Evolutionary conservation across 495 filamentous ascomycete species (phyloP).

Genomic region (Cairneyella variabilis): DNA sequence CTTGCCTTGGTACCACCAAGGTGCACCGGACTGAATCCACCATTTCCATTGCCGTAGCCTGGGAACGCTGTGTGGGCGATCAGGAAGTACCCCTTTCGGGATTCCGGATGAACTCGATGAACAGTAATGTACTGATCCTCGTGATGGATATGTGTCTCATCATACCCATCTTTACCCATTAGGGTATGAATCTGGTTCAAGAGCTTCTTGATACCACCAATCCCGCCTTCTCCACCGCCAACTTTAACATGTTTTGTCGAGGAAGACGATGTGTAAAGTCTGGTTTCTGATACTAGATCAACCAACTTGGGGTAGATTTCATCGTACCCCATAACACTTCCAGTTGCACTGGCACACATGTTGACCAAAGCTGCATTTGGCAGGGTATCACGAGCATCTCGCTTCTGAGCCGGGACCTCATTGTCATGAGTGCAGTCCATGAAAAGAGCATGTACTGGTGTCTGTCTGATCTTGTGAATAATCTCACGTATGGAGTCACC

Average conservation of each 20-base stretch:
- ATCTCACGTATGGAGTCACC: slow-evolving; percentile 29
- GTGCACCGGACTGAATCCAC: slow-evolving; percentile 68
- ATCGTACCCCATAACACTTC: slow-evolving; percentile 98
- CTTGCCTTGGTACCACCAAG: slow-evolving; percentile 73
- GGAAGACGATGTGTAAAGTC: slow-evolving; percentile 71
- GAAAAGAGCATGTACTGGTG: slow-evolving; percentile 88
- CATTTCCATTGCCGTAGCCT: slow-evolving; percentile 76
- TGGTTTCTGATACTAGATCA: slow-evolving; percentile 83
- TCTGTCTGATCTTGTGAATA: slow-evolving; percentile 70
- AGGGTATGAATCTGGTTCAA: slow-evolving; percentile 87
- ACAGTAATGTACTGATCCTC: slow-evolving; percentile 95
- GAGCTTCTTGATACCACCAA: slow-evolving; percentile 83
- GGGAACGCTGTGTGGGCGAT: slow-evolving; percentile 95
- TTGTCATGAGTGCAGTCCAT: slow-evolving; percentile 99
- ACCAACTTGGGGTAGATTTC: slow-evolving; percentile 91
- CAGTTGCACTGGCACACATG: slow-evolving; percentile 91
- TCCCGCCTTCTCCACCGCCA: slow-evolving; percentile 68
- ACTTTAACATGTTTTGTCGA: slow-evolving; percentile 57
- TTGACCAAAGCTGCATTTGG: slow-evolving; percentile 92
- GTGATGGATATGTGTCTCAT: slow-evolving; percentile 95
- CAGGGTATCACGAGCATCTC: slow-evolving; percentile 89
- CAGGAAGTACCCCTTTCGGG: slow-evolving; percentile 87
- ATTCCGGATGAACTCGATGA: slow-evolving; percentile 87
- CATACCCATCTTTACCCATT: slow-evolving; percentile 92
- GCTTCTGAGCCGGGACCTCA: slow-evolving; percentile 91